Evolutionary conservation across 169 alveolate genomes (phyloP).

Genomic region (Theileria sp.): DNA sequence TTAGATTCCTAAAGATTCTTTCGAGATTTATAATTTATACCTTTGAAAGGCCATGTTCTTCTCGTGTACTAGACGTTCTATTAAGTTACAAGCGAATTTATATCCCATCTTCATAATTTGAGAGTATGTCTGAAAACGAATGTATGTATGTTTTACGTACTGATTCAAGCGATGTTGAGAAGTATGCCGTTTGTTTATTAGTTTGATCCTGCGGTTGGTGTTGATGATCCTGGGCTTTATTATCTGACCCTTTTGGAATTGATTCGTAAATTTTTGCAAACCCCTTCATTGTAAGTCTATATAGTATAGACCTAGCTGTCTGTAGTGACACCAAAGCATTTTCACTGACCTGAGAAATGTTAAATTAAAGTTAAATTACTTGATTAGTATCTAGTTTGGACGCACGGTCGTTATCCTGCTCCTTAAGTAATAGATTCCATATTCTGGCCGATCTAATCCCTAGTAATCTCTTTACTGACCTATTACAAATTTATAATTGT

Average conservation of each 20-base stretch:
- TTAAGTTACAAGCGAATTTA: constrained; percentile 55
- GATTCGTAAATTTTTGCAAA: constrained; percentile 50
- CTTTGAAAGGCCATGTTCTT: constrained; percentile 29
- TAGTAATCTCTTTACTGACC: constrained; percentile 47
- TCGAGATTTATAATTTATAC: neutral
- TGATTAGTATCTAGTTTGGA: constrained; percentile 39
- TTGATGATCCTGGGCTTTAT: constrained; percentile 25
- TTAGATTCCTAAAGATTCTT: constrained; percentile 14
- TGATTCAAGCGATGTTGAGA: constrained; percentile 37
- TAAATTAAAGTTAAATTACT: neutral
- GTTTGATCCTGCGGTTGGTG: constrained; percentile 9
- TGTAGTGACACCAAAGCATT: constrained; percentile 64
- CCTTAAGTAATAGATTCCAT: constrained; percentile 60
- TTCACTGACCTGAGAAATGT: constrained; percentile 28
- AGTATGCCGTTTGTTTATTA: constrained; percentile 43
- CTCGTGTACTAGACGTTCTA: constrained; percentile 59
- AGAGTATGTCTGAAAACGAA: constrained; percentile 21
- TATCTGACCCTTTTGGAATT: neutral
- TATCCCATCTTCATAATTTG: constrained; percentile 45
- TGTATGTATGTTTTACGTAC: constrained; percentile 5
- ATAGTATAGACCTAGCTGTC: constrained; percentile 58
- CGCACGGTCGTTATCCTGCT: constrained; percentile 15
- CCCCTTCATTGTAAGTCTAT: constrained; percentile 54
- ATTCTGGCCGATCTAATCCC: constrained; percentile 59
- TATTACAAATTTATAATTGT: neutral